A percentile compares a stretch with the other conserved stretches of the same genome.
Evolutionary conservation across 768 basidiomycete genomes (phyloP).

Genomic region (Cystoderma amianthinum): DNA sequence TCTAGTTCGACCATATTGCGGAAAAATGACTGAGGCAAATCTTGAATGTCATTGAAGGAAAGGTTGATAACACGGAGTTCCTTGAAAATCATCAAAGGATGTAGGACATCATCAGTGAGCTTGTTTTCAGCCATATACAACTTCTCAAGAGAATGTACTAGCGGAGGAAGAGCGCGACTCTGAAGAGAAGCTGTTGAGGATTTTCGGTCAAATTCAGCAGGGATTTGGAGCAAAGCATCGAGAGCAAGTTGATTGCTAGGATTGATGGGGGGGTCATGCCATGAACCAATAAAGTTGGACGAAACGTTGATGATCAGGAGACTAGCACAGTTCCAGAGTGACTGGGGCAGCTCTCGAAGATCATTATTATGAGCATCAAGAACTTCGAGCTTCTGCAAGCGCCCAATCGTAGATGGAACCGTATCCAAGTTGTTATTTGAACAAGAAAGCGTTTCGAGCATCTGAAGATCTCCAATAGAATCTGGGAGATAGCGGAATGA

Average conservation of each 20-base stretch:
- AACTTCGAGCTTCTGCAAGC: constrained; percentile 61
- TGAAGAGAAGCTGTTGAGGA: constrained; percentile 20
- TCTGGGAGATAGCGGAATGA: constrained; percentile 79
- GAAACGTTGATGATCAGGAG: constrained; percentile 76
- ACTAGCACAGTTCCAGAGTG: constrained; percentile 79
- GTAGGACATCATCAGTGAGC: constrained; percentile 73
- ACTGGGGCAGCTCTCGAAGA: constrained; percentile 63
- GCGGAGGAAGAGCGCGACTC: constrained; percentile 17
- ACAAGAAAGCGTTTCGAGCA: constrained; percentile 71
- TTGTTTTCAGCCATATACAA: constrained; percentile 90
- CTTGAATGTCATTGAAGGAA: constrained; percentile 91
- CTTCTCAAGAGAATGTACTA: constrained; percentile 65
- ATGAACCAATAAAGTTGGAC: constrained; percentile 74
- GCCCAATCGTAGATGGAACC: constrained; percentile 73
- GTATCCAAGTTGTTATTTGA: constrained; percentile 85
- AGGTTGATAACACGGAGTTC: constrained; percentile 82
- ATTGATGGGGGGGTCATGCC: constrained; percentile 55
- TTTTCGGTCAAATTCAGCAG: constrained; percentile 19
- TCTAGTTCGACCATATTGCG: constrained; percentile 62
- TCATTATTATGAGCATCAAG: constrained; percentile 93
- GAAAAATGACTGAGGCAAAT: constrained; percentile 76
- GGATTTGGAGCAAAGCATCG: constrained; percentile 5
- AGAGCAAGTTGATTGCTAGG: constrained; percentile 6
- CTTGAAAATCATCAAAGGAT: constrained; percentile 66
- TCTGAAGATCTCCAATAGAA: constrained; percentile 66